These are phyloP conservation scores for Metschnikowia chrysomelidarum DNA, from an alignment of 805 yeast species.

Conservation along the genomic window DNA sequence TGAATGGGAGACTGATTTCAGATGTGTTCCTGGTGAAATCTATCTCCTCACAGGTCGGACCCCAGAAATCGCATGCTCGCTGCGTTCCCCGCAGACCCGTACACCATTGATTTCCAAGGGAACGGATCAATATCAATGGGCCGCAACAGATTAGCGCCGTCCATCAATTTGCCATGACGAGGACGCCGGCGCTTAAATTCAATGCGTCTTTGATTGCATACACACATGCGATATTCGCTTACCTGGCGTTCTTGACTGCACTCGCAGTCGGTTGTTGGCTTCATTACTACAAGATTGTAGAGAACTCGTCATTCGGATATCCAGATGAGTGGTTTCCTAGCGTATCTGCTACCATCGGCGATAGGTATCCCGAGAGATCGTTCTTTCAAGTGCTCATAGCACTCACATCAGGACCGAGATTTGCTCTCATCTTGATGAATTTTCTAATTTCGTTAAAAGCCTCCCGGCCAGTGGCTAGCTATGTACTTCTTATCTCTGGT, in stretches of 20 bases:
- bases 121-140: constrained; percentile 1
- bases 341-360: constrained; percentile 96
- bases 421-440: constrained; percentile 55
- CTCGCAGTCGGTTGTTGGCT: constrained; percentile 68
- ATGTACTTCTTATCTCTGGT: constrained; percentile 58
- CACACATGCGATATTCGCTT: constrained; percentile 72
- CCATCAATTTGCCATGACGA: constrained; percentile 6
- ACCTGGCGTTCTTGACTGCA: constrained; percentile 73
- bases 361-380: constrained; percentile 92
- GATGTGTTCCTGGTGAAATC: too few relatives aligned
- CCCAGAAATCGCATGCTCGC: not conserved
- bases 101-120: not conserved
- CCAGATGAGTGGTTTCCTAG: constrained; percentile 99
- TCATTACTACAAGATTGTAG: constrained; percentile 86
- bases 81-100: constrained; percentile 8
- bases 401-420: constrained; percentile 89
- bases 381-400: constrained; percentile 91
- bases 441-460: constrained; percentile 46
- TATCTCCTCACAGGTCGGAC: not conserved
- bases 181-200: constrained; percentile 26
- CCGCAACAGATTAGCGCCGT: too few relatives aligned
- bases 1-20: too few relatives aligned
- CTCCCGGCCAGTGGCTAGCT: constrained; percentile 33
- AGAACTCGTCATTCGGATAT: constrained; percentile 81
- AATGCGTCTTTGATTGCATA: constrained; percentile 68